Base-by-base conservation (phyloP, 352 stramenopile genomes). In the Globisporangium apiculatum region DNA sequence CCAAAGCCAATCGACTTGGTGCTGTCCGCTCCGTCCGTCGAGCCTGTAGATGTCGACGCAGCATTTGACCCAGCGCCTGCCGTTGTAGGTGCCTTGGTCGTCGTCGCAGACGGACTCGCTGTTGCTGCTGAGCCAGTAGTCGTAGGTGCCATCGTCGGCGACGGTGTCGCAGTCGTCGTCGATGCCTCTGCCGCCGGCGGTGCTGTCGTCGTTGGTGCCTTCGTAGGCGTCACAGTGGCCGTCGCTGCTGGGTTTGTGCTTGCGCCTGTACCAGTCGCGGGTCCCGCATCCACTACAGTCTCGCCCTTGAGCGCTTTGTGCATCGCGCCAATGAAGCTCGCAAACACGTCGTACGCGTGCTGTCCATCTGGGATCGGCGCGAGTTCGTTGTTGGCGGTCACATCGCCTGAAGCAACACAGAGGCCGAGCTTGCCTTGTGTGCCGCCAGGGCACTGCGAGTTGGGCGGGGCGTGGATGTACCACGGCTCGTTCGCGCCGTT, bases 311-410 rank as follows among this genome's bases (percentile, higher is more conserved):
- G 60, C 35, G 73, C 64, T 48, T 75, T 75, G 53, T 86, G 72
- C 60, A 85, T 76, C 57, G 75, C 62, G 31, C 57, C 55, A 36
- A 87, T 70, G 60, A 84, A 87, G 55, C 57, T 61, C 50, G 72
- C 68, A 57, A 81, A 89, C 40, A 80, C 69, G 42, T 86, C 64
- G 61, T 89, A 89, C 46, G 79, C 73, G 31, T 81, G 47, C 57
- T 78, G 68, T 0, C 75, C 79, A 3, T 68, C 71, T 14, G 76
- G 68, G 63, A 89, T 87, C 10, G 75, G 36, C 6, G 76, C 72
- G 18, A 87, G 74, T 53, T 69, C 69, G 43, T 79, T 68, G 58
- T 83, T 81, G 15, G 54, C 60, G 11, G 40, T 12, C 11, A 66
- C 51, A 50, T 88, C 75, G 38, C 76, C 74, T 31, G 76, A 64